phyloP scores from a whole-genome alignment of 371 early-diverging fungal species.

The Saksenaea vasiformis region DNA sequence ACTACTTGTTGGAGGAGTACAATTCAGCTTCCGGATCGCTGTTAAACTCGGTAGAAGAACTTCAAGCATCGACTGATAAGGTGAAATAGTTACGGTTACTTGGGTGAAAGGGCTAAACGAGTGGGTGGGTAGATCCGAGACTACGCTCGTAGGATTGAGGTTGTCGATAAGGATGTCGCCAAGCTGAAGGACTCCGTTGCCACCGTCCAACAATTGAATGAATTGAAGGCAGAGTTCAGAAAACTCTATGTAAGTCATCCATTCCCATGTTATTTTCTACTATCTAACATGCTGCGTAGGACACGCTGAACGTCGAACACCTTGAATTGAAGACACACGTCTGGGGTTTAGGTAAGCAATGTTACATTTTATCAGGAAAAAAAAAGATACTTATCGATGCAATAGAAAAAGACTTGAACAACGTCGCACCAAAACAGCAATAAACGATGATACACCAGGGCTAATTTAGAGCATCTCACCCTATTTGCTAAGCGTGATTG shows the following conservation, averaged over 20 bases:
- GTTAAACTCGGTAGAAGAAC: conserved; percentile 72
- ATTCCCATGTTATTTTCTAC: background rate
- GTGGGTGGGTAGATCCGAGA: conserved; percentile 56
- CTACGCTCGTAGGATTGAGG: conserved; percentile 78
- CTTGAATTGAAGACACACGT: conserved; percentile 76
- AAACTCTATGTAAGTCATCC: conserved; percentile 59
- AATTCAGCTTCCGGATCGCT: conserved; percentile 71
- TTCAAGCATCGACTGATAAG: conserved; percentile 76
- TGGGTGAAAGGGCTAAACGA: conserved; percentile 18
- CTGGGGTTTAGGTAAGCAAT: conserved; percentile 65
- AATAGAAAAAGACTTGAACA: conserved; percentile 25
- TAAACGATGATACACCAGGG: background rate
- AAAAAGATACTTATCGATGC: background rate
- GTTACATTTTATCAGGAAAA: background rate
- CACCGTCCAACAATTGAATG: conserved; percentile 67
- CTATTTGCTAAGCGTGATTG: no score
- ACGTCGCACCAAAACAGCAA: conserved; percentile 16
- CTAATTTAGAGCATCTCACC: background rate
- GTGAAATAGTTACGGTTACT: conserved; percentile 27
- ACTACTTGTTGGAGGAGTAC: conserved; percentile 81
- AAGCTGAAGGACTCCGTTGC: conserved; percentile 61
- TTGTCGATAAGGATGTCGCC: conserved; percentile 65
- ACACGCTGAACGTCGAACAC: conserved; percentile 71
- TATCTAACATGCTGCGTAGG: conserved; percentile 30
- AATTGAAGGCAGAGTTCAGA: conserved; percentile 64